These are phyloP conservation scores for Sungouiella blattae DNA, from an alignment of 805 yeast genomes.

Conservation along the genomic window DNA sequence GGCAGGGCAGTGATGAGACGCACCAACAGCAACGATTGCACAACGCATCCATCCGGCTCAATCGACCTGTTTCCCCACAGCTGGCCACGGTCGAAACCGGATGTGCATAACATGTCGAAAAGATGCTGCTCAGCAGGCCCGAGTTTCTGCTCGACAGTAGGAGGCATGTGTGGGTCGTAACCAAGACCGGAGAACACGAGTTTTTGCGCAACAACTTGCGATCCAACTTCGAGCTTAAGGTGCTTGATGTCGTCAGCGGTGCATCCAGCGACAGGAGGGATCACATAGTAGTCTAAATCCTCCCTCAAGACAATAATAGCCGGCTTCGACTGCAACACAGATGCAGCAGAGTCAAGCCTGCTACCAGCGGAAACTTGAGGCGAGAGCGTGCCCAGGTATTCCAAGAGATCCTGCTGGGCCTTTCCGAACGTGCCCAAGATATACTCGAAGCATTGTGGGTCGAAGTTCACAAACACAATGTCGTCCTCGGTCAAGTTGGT, in stretches of 20 bases:
- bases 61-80: slow-evolving; percentile 87
- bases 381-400: slow-evolving; percentile 21
- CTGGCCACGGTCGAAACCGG: slow-evolving; percentile 69
- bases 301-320: slow-evolving; percentile 89
- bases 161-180: slow-evolving; percentile 31
- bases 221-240: slow-evolving; percentile 72
- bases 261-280: slow-evolving; percentile 66
- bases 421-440: slow-evolving; percentile 67
- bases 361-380: slow-evolving; percentile 28
- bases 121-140: slow-evolving; percentile 94
- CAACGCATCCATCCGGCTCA: slow-evolving; percentile 84
- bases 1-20: slow-evolving; percentile 43
- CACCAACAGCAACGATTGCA: slow-evolving; percentile 76
- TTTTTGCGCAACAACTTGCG: slow-evolving; percentile 51
- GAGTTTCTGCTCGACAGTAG: slow-evolving; percentile 44
- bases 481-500: slow-evolving; percentile 77
- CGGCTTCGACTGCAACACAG: slow-evolving; percentile 74
- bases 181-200: slow-evolving; percentile 82
- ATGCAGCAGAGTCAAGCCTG: slow-evolving; percentile 42
- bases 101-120: slow-evolving; percentile 88
- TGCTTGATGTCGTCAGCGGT: slow-evolving; percentile 57
- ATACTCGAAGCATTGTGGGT: slow-evolving; percentile 83
- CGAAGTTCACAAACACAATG: slow-evolving; percentile 77
- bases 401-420: slow-evolving; percentile 58
- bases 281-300: slow-evolving; percentile 89